Conservation (phyloP, 1,284 basidiomycete species). For the Ceratobasidium sp. region DNA sequence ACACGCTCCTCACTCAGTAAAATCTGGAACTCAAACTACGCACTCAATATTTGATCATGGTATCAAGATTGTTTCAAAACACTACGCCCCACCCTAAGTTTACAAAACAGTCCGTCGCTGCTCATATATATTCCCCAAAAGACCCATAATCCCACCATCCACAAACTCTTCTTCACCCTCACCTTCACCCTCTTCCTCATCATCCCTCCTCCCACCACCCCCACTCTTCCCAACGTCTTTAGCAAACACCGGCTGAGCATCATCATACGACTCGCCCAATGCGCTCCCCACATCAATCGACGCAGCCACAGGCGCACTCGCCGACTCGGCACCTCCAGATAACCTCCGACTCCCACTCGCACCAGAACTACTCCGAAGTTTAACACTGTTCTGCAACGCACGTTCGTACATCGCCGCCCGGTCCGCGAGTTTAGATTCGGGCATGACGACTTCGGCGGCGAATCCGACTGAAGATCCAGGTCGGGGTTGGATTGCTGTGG, state of each 20-base stretch:
- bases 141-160: slow-evolving; percentile 76
- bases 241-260: slow-evolving; percentile 59
- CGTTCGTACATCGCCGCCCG: slow-evolving; percentile 79
- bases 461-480: slow-evolving; percentile 4
- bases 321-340: slow-evolving; percentile 3
- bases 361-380: slow-evolving; percentile 32
- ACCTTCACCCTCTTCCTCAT: slow-evolving; percentile 50
- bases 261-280: slow-evolving; percentile 81
- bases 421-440: slow-evolving; percentile 60
- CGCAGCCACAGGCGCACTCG: slow-evolving; percentile 52
- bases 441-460: slow-evolving; percentile 39
- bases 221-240: slow-evolving; percentile 50
- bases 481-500: slow-evolving; percentile 11
- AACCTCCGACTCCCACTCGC: neutral
- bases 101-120: slow-evolving; percentile 51
- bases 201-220: slow-evolving; percentile 43
- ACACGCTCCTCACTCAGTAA: no score
- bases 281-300: slow-evolving; percentile 70
- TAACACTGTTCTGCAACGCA: slow-evolving; percentile 73
- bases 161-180: slow-evolving; percentile 64
- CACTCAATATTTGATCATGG: neutral
- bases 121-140: slow-evolving; percentile 81
- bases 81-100: neutral
- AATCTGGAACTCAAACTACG: no score
- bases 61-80: neutral